Conservation (phyloP, 2,329 filamentous ascomycete species). For the Neofusicoccum laricinum region DNA sequence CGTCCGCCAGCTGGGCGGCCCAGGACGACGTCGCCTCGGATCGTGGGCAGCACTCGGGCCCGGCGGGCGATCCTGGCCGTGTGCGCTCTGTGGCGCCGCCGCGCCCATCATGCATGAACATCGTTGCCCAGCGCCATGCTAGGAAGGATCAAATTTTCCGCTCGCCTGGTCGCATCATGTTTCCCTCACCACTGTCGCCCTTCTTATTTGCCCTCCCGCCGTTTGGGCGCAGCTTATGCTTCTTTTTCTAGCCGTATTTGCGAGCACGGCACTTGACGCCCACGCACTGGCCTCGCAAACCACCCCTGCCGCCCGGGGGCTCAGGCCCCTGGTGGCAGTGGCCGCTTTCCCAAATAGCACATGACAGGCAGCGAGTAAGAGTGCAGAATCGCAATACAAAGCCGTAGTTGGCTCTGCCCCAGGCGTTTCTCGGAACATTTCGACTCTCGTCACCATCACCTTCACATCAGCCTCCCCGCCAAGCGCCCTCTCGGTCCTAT, state of each 20-base stretch:
- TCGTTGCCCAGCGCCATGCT: conserved; percentile 24
- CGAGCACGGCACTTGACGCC: not conserved
- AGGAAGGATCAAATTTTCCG: conserved; percentile 28
- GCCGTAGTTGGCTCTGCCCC: conserved; percentile 30
- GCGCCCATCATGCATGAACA: conserved; percentile 27
- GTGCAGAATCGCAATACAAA: conserved; percentile 28
- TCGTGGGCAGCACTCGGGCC: not conserved
- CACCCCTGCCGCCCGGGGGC: not conserved
- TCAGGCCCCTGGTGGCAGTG: too few relatives aligned
- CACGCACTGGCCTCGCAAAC: not conserved
- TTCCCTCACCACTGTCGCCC: not conserved
- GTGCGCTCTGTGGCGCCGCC: conserved; percentile 18
- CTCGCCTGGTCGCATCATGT: conserved; percentile 29
- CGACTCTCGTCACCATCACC: conserved; percentile 12
- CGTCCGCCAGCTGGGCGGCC: too few relatives aligned
- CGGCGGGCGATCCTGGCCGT: conserved; percentile 13
- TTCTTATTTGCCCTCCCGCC: conserved; percentile 7
- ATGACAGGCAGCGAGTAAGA: conserved; percentile 36
- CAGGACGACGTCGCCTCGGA: not conserved
- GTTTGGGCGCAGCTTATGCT: not conserved
- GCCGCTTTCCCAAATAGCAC: conserved; percentile 34
- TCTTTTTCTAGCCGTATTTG: not conserved
- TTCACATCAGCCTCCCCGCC: conserved; percentile 4
- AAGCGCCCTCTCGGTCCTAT: not conserved
- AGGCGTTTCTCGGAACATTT: conserved; percentile 13